phyloP scores from a whole-genome alignment of 768 basidiomycete species.

The Crepidotus variabilis region DNA sequence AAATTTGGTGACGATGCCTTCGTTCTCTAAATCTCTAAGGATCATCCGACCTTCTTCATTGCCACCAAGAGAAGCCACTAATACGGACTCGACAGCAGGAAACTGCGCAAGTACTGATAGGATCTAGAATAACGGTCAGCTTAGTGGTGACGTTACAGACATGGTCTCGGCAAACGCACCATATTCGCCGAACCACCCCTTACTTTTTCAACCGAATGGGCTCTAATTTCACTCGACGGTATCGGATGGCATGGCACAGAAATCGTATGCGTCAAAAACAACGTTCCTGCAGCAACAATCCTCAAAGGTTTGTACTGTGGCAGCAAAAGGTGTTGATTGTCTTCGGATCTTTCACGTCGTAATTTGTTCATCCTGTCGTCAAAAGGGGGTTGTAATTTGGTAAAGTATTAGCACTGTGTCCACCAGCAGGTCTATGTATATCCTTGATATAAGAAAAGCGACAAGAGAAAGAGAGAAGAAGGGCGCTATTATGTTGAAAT shows the following conservation, averaged over 20 bases:
- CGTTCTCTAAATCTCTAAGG: constrained; percentile 57
- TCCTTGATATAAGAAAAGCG: not conserved
- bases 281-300: constrained; percentile 75
- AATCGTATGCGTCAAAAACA: constrained; percentile 76
- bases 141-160: not conserved
- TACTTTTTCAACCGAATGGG: constrained; percentile 62
- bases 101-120: constrained; percentile 75
- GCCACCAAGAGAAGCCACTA: constrained; percentile 73
- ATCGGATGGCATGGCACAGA: constrained; percentile 55
- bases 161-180: constrained; percentile 18
- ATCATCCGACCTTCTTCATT: constrained; percentile 67
- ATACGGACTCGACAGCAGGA: constrained; percentile 55
- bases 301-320: constrained; percentile 46
- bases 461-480: constrained; percentile 3
- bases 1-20: constrained; percentile 66
- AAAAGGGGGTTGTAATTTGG: constrained; percentile 5
- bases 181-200: constrained; percentile 75
- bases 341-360: constrained; percentile 39
- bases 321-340: constrained; percentile 19
- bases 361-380: constrained; percentile 38
- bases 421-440: too few species aligned
- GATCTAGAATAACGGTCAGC: constrained; percentile 30
- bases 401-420: not conserved
- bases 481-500: not conserved
- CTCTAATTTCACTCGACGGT: constrained; percentile 57